phyloP scores from a whole-genome alignment of 257 asterid species.

The Datura wrightii region DNA sequence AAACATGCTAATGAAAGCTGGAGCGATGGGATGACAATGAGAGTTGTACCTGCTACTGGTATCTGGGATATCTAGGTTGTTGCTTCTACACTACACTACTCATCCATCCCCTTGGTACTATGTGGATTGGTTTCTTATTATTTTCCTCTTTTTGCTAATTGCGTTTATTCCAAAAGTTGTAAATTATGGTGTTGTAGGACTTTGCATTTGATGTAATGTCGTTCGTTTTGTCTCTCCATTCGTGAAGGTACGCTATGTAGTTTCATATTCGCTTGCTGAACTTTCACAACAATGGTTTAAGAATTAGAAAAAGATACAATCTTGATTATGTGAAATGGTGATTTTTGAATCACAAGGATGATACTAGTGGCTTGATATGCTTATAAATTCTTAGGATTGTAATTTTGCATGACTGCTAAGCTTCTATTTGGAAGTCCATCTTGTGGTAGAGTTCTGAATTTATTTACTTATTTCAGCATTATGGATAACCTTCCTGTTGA shows the following conservation, averaged over 20 bases:
- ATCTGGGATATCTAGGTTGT: background rate
- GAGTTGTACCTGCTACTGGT: background rate
- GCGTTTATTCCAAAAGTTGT: background rate
- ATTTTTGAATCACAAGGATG: background rate
- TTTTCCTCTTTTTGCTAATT: background rate
- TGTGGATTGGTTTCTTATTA: background rate
- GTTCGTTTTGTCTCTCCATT: background rate
- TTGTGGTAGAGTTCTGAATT: background rate
- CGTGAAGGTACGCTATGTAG: background rate
- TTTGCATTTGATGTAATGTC: background rate
- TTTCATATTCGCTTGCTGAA: background rate
- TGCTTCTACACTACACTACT: background rate
- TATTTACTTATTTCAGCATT: background rate
- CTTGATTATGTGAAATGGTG: background rate
- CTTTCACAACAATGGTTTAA: background rate
- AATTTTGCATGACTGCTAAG: background rate
- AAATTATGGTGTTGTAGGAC: background rate
- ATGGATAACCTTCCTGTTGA: constrained; percentile 88
- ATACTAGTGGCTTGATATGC: background rate
- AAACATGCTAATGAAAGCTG: background rate
- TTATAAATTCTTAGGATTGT: background rate
- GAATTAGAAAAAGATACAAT: background rate
- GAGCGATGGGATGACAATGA: background rate
- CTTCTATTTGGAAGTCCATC: background rate
- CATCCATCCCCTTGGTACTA: background rate